Conservation (phyloP, 148 eudicot genomes). For the Linanthus parryae region DNA sequence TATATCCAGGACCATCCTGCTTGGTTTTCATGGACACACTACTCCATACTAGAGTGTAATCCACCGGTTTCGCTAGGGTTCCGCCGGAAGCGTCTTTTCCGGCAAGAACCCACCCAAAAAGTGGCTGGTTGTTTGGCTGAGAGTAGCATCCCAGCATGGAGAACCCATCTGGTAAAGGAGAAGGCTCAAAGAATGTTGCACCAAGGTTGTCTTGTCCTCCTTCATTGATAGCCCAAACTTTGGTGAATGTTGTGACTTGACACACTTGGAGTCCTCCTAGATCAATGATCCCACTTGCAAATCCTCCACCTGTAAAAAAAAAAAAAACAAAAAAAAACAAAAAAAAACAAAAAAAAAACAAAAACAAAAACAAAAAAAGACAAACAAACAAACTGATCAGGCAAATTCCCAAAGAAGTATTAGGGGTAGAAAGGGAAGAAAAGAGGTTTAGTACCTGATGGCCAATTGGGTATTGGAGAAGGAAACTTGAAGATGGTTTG, state of each 20-base stretch:
- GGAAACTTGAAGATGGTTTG: too few relatives aligned
- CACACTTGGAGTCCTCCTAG: constrained; percentile 38
- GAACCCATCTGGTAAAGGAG: constrained; percentile 35
- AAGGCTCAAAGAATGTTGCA: constrained; percentile 43
- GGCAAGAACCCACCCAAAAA: constrained; percentile 30
- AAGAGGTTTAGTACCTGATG: too few relatives aligned
- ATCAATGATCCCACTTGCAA: constrained; percentile 42
- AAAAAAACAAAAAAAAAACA: not conserved
- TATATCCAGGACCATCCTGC: constrained; percentile 5
- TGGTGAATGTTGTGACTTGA: constrained; percentile 29
- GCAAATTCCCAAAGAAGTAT: too few relatives aligned
- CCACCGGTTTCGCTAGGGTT: constrained; percentile 22
- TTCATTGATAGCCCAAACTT: constrained; percentile 34
- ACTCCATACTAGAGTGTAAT: constrained; percentile 26
- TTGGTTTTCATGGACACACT: constrained; percentile 8
- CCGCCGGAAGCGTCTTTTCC: constrained; percentile 27
- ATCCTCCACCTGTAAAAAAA: constrained; percentile 40
- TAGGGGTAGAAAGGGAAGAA: too few relatives aligned
- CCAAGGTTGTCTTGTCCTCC: constrained; percentile 43
- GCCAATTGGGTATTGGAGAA: too few relatives aligned
- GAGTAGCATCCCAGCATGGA: constrained; percentile 35
- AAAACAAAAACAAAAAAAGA: not conserved
- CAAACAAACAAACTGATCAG: not conserved
- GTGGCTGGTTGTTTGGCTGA: constrained; percentile 33
- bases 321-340: too few relatives aligned